Percentiles rank a stretch among this genome's conserved stretches.
phyloP scores from a whole-genome alignment of 305 asterid species.

The Solanum hybrid region DNA sequence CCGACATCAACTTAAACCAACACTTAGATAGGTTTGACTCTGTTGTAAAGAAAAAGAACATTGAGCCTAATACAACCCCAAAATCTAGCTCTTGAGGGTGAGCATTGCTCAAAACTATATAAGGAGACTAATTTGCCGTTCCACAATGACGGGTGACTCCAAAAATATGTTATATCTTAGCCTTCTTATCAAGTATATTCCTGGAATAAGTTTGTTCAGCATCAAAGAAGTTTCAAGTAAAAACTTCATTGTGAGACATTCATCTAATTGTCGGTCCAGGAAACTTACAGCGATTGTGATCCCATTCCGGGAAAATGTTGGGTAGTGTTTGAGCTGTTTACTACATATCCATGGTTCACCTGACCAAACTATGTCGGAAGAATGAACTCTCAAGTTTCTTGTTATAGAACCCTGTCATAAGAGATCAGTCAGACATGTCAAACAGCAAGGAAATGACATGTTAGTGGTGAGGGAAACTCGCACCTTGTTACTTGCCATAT shows the following conservation, averaged over 20 bases:
- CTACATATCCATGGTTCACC: slow-evolving; percentile 86
- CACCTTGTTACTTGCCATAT: slow-evolving; percentile 64
- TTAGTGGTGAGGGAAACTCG: not conserved
- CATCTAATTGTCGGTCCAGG: not conserved
- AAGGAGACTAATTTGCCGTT: not conserved
- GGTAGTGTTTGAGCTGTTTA: slow-evolving; percentile 89
- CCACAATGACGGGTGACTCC: not conserved
- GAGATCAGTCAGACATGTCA: not conserved
- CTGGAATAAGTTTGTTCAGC: not conserved
- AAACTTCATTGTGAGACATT: not conserved
- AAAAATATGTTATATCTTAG: not conserved
- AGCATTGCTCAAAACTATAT: not conserved
- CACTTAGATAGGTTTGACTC: not conserved
- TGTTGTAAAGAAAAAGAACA: not conserved
- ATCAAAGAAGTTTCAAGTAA: not conserved
- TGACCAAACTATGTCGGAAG: slow-evolving; percentile 78
- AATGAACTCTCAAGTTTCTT: slow-evolving; percentile 50
- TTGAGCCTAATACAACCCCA: not conserved
- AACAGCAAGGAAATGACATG: not conserved
- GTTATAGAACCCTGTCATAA: slow-evolving; percentile 52
- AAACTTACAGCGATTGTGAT: slow-evolving; percentile 71
- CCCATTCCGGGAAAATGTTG: slow-evolving; percentile 80
- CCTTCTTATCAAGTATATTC: not conserved
- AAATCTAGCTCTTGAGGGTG: not conserved
- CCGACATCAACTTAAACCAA: not conserved